Percentiles rank a stretch among this genome's conserved stretches.
Conservation (phyloP, 352 stramenopile genomes). For the Globisporangium viniferum region DNA sequence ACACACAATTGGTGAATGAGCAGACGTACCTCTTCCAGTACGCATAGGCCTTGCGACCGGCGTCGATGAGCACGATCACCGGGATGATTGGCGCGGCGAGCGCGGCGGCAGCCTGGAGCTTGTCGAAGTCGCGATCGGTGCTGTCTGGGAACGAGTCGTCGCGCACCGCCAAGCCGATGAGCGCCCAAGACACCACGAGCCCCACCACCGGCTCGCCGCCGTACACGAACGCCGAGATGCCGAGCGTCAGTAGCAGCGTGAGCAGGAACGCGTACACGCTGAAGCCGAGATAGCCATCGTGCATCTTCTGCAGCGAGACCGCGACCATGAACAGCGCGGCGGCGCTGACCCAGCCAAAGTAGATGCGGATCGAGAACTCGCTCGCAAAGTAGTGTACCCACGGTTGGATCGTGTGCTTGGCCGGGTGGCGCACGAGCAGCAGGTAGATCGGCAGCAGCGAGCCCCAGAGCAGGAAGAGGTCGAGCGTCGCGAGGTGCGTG, state of each 20-base stretch:
- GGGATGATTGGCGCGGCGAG: slow-evolving; percentile 47
- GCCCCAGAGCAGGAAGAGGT: slow-evolving; percentile 40
- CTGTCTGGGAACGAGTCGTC: slow-evolving; percentile 33
- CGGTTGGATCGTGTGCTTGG: slow-evolving; percentile 32
- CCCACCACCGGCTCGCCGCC: slow-evolving; percentile 45
- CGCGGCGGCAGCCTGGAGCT: slow-evolving; percentile 42
- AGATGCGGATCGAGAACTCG: slow-evolving; percentile 53
- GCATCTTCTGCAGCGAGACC: slow-evolving; percentile 46
- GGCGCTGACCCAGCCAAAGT: slow-evolving; percentile 57
- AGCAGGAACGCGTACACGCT: slow-evolving; percentile 42
- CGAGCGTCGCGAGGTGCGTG: slow-evolving; percentile 21
- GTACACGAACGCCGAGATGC: slow-evolving; percentile 46
- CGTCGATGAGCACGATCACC: slow-evolving; percentile 39
- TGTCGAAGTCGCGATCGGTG: slow-evolving; percentile 42
- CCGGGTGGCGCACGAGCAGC: slow-evolving; percentile 47
- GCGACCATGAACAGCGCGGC: slow-evolving; percentile 39
- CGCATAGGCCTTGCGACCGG: slow-evolving; percentile 39
- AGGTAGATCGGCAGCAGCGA: slow-evolving; percentile 51
- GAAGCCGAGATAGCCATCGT: slow-evolving; percentile 42
- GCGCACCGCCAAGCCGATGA: slow-evolving; percentile 40
- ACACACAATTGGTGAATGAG: not conserved
- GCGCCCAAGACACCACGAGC: slow-evolving; percentile 43
- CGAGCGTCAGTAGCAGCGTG: slow-evolving; percentile 36
- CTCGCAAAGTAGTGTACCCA: slow-evolving; percentile 58
- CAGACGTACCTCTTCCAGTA: slow-evolving; percentile 46